Evolutionary conservation across 805 yeast species (phyloP), one percentile per base, ranked within the genome.

Genomic region (Starmerella vaccinii): DNA sequence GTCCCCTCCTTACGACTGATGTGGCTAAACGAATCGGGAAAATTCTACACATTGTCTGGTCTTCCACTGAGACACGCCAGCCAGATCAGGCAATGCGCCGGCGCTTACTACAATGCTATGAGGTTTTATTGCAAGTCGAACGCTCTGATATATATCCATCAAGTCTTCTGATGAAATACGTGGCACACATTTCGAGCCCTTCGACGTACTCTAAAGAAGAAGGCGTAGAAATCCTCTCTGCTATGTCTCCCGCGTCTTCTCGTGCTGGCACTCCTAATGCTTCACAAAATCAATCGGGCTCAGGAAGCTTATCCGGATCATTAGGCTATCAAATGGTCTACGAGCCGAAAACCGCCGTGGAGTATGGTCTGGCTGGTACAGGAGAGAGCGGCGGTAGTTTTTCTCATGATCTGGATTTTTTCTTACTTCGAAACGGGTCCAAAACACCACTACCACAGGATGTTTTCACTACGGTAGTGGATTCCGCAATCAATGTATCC

Each of bases 401-500:
- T 3, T 38, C 46, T 10, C 35, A 50, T 19, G 57, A 54, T 19
- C 22, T 48, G 12, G 57, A 54, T 44, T 26, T 21, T 27, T 43
- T 43, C 46, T 33, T 43, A 7, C 19, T 30, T 9, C 46, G 46
- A 4, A 15, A 10, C 2, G 9, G 9, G 12, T 9, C 29, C 5
- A 13, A 30, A 18, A 22, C 13, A 42, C 26, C n/a, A 12, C 4
- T 19, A 5, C 43, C 53, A 12, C 23, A 15, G 12, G 53, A 55
- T 34, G 38, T 49, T 1, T 35, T 30, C 46, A 56, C 60, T 2
- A 18, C 51, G 2, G 51, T 84, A 2, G 75, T 87, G n/a, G 95
- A 90, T 65, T 63, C 76, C 2, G 81, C 96, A 0, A 79, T 90
- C 60, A 87, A 82, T 53, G 71, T 89, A 1, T 85, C 88, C 61